phyloP scores from a whole-genome alignment of 352 stramenopile species.

The Pythium biforme region DNA sequence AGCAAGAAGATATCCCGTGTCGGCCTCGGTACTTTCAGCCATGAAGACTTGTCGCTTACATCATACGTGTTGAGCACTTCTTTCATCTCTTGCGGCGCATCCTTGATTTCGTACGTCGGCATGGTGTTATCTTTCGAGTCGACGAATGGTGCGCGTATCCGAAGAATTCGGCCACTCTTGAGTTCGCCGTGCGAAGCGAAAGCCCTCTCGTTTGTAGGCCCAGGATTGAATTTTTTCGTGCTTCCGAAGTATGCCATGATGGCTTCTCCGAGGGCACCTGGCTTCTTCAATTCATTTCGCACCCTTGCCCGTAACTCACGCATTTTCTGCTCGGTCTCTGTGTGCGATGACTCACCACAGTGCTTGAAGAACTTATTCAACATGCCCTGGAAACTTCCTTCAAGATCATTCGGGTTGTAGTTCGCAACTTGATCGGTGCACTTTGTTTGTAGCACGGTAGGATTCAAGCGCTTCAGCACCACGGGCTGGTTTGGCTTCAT shows the following conservation, averaged over 20 bases:
- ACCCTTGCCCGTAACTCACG: constrained; percentile 40
- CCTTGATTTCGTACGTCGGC: constrained; percentile 38
- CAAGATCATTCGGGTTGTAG: constrained; percentile 60
- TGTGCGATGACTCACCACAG: constrained; percentile 32
- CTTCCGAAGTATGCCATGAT: constrained; percentile 70
- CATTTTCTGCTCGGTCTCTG: constrained; percentile 45
- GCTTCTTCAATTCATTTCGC: constrained; percentile 64
- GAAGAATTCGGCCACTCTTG: constrained; percentile 50
- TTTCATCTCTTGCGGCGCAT: constrained; percentile 34
- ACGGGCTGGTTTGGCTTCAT: constrained; percentile 53
- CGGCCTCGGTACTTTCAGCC: constrained; percentile 41
- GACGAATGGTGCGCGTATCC: constrained; percentile 55
- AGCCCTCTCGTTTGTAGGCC: constrained; percentile 37
- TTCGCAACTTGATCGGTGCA: constrained; percentile 59
- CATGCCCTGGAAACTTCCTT: constrained; percentile 67
- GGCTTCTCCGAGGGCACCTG: constrained; percentile 31
- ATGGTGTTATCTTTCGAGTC: constrained; percentile 46
- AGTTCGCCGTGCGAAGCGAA: constrained; percentile 44
- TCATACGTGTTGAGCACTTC: constrained; percentile 48
- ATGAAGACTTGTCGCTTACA: constrained; percentile 50
- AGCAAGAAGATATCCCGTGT: constrained; percentile 66
- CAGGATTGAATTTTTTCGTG: constrained; percentile 43
- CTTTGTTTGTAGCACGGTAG: constrained; percentile 52
- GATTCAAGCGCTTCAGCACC: constrained; percentile 57
- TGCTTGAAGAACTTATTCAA: constrained; percentile 65